Evolutionary conservation across 305 asterid genomes (phyloP), one percentile per base, ranked within the genome.

Genomic region (Fraxinus sp.): DNA sequence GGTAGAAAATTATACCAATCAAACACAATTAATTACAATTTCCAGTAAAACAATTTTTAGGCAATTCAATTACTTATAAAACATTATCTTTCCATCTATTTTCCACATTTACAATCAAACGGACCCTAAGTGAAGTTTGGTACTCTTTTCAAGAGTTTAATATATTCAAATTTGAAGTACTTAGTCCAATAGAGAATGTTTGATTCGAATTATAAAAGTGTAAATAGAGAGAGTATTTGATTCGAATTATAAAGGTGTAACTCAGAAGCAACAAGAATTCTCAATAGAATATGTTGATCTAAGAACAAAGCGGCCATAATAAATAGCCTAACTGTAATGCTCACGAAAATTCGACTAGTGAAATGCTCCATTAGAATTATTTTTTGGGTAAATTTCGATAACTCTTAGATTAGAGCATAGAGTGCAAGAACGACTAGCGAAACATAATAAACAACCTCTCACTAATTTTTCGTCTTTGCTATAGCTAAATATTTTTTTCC

Each of bases 301-400:
- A 46, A 8, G 75, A 36, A 36, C 44, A 71, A 52, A 39, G 76
- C 52, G 32, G 32, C 32, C 80, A 87, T 30, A 77, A 71, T 41
- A 14, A 44, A 77, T 59, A 9, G 24, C 75, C 68, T 3, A 22
- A 66, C 7, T 35, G n/a, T 76, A 49, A 80, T 76, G 26, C 66
- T 14, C 33, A 13, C 4, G 36, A 10, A 66, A 9, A 28, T 28
- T 66, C 37, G 20, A 26, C 74, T 28, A 11, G 74, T 68, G 37
- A 68, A 68, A 68, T 68, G 20, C 3, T 4, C 39, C 20, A 11
- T 66, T 1, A 68, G 37, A 68, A 68, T 11, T 11, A 68, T 11
- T 68, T 32, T 4, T 68, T 68, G 74, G 74, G 37, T 28, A 26
- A 66, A 55, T n/a, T 55, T 18, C 66, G 4, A 55, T 24, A 66